A percentile compares a stretch with the other conserved stretches of the same genome.
Evolutionary conservation across 2,329 filamentous ascomycete species (phyloP).

Genomic region (Orbilia javanica): DNA sequence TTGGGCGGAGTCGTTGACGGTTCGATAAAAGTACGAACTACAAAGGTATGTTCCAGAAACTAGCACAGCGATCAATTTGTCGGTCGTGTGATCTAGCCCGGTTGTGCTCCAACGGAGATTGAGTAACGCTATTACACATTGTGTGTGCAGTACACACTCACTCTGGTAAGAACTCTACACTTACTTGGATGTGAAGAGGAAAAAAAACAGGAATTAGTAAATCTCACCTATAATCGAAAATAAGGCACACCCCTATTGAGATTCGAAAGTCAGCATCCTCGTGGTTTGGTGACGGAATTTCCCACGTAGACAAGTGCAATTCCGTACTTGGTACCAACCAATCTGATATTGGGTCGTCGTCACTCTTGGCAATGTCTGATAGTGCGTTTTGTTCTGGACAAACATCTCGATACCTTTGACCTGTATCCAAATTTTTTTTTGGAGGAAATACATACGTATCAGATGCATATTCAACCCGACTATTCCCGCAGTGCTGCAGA

Average conservation of each 20-base stretch:
- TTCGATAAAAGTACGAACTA: conserved; percentile 43
- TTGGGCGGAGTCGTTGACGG: conserved; percentile 32
- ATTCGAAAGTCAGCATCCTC: neutral
- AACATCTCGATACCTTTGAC: conserved; percentile 38
- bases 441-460: neutral
- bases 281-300: neutral
- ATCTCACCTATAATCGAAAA: conserved; percentile 35
- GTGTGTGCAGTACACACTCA: neutral
- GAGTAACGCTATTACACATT: conserved; percentile 14
- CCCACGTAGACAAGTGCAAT: neutral
- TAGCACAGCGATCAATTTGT: conserved; percentile 33
- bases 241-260: conserved; percentile 29
- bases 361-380: conserved; percentile 25
- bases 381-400: conserved; percentile 10
- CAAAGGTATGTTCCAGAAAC: conserved; percentile 31
- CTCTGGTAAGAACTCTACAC: neutral
- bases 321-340: conserved; percentile 36
- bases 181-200: neutral
- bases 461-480: neutral
- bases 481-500: neutral
- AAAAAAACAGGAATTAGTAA: neutral
- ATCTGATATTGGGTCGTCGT: conserved; percentile 32
- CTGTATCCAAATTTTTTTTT: neutral
- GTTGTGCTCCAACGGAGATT: conserved; percentile 40
- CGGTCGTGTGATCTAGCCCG: conserved; percentile 18